Conservation (phyloP, 2,329 filamentous ascomycete species). For the Xylariaceae sp. region DNA sequence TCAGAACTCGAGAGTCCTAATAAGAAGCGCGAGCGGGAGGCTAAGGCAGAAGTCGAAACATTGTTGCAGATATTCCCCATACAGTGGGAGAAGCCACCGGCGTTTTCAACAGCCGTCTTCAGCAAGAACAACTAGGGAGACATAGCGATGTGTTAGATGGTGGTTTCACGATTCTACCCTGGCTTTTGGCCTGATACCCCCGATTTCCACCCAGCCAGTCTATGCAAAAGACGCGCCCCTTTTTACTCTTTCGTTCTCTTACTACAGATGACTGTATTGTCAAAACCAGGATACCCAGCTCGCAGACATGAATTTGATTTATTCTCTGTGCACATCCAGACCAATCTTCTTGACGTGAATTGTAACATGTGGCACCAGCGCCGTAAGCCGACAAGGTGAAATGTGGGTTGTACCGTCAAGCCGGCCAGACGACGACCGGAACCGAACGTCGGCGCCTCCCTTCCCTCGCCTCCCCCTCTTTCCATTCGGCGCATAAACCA, state of each 20-base stretch:
- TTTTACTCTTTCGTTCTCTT: not conserved
- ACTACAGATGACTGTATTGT: not conserved
- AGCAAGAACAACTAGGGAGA: conserved; percentile 20
- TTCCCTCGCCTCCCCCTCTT: not conserved
- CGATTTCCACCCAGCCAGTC: not conserved
- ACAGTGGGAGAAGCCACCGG: conserved; percentile 29
- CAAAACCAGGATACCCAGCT: conserved; percentile 11
- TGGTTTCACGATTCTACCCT: not conserved
- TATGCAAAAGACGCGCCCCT: not conserved
- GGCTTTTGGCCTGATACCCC: not conserved
- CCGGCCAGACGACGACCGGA: not conserved
- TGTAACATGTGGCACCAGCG: not conserved
- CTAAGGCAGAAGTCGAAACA: conserved; percentile 30
- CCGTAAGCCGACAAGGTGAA: not conserved
- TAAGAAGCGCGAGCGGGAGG: conserved; percentile 31
- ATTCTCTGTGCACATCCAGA: not conserved
- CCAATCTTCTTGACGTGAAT: not conserved
- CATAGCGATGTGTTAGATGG: conserved; percentile 21
- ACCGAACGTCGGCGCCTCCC: not conserved
- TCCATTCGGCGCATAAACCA: not conserved
- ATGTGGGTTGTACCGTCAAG: not conserved
- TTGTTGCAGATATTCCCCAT: conserved; percentile 30
- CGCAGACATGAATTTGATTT: not conserved
- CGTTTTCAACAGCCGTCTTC: conserved; percentile 31
- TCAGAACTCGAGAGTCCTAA: conserved; percentile 16